These are phyloP conservation scores for Castanopsis chinensis DNA, from an alignment of 306 rosid genomes.

Conservation along the genomic window DNA sequence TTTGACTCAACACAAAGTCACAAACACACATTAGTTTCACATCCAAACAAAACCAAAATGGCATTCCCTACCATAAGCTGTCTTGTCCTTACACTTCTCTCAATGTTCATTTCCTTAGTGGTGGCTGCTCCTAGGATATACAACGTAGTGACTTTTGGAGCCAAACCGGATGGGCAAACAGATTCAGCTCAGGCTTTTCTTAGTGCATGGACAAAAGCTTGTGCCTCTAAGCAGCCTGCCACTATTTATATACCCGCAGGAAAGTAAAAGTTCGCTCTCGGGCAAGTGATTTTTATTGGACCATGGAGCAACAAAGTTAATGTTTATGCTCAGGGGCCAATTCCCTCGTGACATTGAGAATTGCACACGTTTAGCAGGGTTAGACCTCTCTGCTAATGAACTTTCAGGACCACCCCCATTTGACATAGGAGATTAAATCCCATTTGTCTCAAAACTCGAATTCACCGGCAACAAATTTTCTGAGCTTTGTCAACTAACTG, in stretches of 20 bases:
- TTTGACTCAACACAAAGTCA: background rate
- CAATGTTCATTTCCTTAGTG: background rate
- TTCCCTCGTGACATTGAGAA: slow-evolving; percentile 50
- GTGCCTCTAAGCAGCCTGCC: slow-evolving; percentile 28
- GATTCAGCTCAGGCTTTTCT: slow-evolving; percentile 39
- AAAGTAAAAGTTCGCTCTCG: slow-evolving; percentile 29
- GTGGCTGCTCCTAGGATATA: background rate
- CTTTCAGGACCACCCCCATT: slow-evolving; percentile 26
- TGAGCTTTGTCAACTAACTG: slow-evolving; percentile 49
- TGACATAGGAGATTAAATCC: background rate
- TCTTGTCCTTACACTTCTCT: background rate
- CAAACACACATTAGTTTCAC: background rate
- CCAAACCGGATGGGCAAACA: slow-evolving; percentile 26
- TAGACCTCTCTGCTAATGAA: slow-evolving; percentile 68
- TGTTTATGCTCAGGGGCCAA: slow-evolving; percentile 62
- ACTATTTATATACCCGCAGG: slow-evolving; percentile 43
- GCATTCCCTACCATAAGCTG: background rate
- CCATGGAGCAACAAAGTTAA: slow-evolving; percentile 35
- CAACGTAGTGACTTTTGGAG: slow-evolving; percentile 32
- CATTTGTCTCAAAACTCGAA: slow-evolving; percentile 44
- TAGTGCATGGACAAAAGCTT: slow-evolving; percentile 40
- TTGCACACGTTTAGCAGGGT: slow-evolving; percentile 69
- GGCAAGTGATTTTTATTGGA: slow-evolving; percentile 34
- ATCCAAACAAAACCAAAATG: slow-evolving; percentile 1
- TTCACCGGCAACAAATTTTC: slow-evolving; percentile 64